Base-by-base conservation (phyloP, 2,329 filamentous ascomycete species). In the Bipolaris sorokiniana region DNA sequence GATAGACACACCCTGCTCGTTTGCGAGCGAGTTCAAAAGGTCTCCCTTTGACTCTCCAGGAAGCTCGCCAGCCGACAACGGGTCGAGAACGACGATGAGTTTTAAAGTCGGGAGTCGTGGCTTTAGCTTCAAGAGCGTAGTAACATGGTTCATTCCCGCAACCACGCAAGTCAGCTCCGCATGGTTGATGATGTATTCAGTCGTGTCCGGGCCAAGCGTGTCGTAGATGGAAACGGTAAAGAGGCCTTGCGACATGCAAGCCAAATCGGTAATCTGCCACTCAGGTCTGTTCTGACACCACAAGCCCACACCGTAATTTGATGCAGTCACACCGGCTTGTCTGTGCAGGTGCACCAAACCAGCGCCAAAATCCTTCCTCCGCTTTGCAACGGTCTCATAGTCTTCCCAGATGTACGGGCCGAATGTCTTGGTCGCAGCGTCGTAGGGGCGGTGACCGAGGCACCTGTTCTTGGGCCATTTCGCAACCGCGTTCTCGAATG, bases 171-270 rank as follows among this genome's bases (percentile, higher is more conserved):
- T 77, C 54, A 98, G 81, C 61, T 88, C 84, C 52, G 92, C 87
- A 76, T 98, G 94, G 78, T 96, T 96, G 80, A 98, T 90, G 77
- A 99, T 97, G 80, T 91, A 98, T 79, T 98, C 92, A 55, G 91
- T 93, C 2, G 93, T 87, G 65, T 97, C 91, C 11, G 94, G 89
- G 9, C 94, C 94, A 5, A 99, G 86, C 11, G 94, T 97, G 77
- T 98, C 95, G 81, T 99, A 99, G 48, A 99, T 88, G 5, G 94
- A 97, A 53, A 99, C 92, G 20, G 90, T 91, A 79, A 84, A 98
- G 28, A 98, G 86, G 7, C 89, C 86, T 77, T 98, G 95, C 11
- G 92, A 95, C 79, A 91, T 87, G 74, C 90, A 88, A 37, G 87
- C 95, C 71, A 98, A 81, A 81, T 98, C 94, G 54, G 88, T 86